Conservation (phyloP, 1,139 yeast species). For the Zygosaccharomyces pseudobailii region DNA sequence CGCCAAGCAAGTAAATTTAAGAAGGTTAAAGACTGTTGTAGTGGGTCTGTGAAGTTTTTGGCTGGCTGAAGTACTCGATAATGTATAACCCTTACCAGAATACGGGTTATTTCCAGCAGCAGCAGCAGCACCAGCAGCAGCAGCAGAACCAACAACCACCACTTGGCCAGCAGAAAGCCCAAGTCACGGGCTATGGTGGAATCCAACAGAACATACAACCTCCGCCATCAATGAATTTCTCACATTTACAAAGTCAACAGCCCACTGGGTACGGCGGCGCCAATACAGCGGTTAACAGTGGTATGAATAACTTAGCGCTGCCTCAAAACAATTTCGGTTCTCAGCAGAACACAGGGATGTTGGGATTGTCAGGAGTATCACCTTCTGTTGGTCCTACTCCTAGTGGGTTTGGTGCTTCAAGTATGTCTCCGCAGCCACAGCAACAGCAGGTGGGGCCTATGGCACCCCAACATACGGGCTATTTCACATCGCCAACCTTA, state of each 20-base stretch:
- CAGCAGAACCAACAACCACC: conserved; percentile 12
- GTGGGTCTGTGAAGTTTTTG: not conserved
- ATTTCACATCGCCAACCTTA: conserved; percentile 10
- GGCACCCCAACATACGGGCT: conserved; percentile 18
- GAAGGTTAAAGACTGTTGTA: not conserved
- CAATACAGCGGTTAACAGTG: conserved; percentile 7
- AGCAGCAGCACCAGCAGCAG: conserved; percentile 14
- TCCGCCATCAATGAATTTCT: conserved; percentile 5
- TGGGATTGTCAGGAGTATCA: conserved; percentile 3
- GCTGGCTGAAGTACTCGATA: not conserved
- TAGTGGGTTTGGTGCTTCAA: conserved; percentile 5
- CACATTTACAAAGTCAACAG: conserved; percentile 5
- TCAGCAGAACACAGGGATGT: conserved; percentile 6
- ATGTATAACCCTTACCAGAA: conserved; percentile 16
- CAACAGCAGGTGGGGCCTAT: conserved; percentile 16
- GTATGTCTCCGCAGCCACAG: conserved; percentile 18
- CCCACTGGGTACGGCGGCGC: conserved; percentile 6
- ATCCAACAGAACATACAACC: conserved; percentile 13
- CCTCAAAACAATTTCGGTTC: conserved; percentile 6
- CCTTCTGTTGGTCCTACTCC: not conserved
- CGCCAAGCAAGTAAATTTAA: not conserved
- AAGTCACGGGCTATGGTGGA: conserved; percentile 11
- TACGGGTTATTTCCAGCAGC: conserved; percentile 13
- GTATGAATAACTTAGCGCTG: conserved; percentile 4
- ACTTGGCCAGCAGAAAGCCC: conserved; percentile 6